Evolutionary conservation across 2,329 filamentous ascomycete species (phyloP), one percentile per base, ranked within the genome.

Genomic region (Aspergillus viridinutans): DNA sequence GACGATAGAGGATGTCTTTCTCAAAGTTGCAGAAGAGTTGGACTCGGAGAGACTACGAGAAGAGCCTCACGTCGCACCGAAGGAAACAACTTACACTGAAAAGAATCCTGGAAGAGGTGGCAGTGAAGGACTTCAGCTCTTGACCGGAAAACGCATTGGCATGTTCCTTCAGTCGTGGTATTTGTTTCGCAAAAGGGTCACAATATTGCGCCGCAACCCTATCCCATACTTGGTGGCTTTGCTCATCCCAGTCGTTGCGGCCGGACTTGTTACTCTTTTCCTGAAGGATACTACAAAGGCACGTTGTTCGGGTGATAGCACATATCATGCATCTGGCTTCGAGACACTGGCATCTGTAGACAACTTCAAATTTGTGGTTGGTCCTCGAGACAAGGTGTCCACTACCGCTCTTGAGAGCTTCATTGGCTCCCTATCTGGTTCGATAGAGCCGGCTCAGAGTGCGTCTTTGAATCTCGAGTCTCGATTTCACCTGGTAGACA

Each of bases 1-100:
- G 0, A 95, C 90, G 0, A 92, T 97, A 43, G 93, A 97, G 70
- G 92, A 96, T 64, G 92, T 96, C 0, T 97, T 97, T 72, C 76
- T 97, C 25, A 87, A 90, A 62, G 81, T 96, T 42, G 90, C 92
- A 0, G 90, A 93, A 67, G 92, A 96, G 70, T 83, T 91, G 58
- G 82, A 80, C 29, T 21, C 53, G 2, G 56, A 62, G 7, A 63
- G 43, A 8, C 6, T 54, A 20, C 48, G 47, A 20, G 57, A 58
- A 20, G 47, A 53, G 23, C 53, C 26, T n/a, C 56, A 64, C 9
- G 53, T 26, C 14, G 28, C 49, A n/a, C 23, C 60, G n/a, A 57
- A 61, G 53, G 35, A 40, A 29, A 58, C 49, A 43, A 64, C 53
- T 38, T 56, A 52, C 47, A 48, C 35, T 48, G 59, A 59, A 53